phyloP scores from a whole-genome alignment of 352 stramenopile genomes.

The Aphanomyces stellatus region DNA sequence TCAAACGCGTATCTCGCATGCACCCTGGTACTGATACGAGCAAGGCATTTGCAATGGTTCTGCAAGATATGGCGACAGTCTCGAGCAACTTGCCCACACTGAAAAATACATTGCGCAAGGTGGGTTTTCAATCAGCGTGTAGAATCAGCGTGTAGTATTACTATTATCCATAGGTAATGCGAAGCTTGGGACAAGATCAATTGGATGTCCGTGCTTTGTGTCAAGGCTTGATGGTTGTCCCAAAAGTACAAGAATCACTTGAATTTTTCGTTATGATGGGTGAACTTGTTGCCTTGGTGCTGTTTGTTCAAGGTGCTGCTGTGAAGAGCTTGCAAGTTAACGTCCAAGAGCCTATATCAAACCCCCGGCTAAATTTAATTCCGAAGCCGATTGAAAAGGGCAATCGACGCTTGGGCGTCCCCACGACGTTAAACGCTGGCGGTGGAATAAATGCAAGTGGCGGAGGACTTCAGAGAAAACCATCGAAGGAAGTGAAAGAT shows the following conservation, averaged over 20 bases:
- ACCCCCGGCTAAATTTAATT: conserved; percentile 25
- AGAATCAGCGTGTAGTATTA: neutral
- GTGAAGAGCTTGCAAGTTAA: conserved; percentile 81
- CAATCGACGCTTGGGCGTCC: conserved; percentile 41
- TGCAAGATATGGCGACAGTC: conserved; percentile 65
- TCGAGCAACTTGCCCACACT: conserved; percentile 71
- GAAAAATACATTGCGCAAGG: conserved; percentile 80
- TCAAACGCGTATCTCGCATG: conserved; percentile 42
- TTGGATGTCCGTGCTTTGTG: conserved; percentile 76
- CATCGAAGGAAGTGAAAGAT: conserved; percentile 20
- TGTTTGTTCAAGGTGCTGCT: conserved; percentile 64
- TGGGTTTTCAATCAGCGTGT: conserved; percentile 69
- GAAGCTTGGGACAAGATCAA: conserved; percentile 32
- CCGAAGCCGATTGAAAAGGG: conserved; percentile 34
- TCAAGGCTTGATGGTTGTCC: conserved; percentile 59
- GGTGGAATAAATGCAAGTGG: conserved; percentile 23
- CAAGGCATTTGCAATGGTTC: conserved; percentile 62
- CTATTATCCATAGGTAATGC: neutral
- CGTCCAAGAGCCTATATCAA: conserved; percentile 39
- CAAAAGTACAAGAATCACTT: conserved; percentile 41
- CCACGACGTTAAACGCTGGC: conserved; percentile 32
- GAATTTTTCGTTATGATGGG: conserved; percentile 77
- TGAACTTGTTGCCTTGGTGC: conserved; percentile 59
- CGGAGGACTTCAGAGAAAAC: conserved; percentile 19
- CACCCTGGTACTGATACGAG: conserved; percentile 59